Conservation (phyloP, 495 filamentous ascomycete species). For the Zalerion maritima region DNA sequence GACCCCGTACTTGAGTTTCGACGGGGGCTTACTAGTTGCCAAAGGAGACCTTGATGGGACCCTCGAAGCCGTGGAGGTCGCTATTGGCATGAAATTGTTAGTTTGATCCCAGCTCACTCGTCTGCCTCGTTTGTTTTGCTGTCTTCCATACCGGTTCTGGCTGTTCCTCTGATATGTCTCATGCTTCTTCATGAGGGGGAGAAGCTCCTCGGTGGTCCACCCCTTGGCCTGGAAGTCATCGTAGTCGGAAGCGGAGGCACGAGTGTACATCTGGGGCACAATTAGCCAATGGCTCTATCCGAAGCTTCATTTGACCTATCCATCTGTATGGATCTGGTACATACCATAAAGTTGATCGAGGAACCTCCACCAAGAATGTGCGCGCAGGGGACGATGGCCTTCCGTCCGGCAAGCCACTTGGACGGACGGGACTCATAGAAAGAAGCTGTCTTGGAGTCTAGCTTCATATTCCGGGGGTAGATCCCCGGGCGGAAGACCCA, state of each 20-base stretch:
- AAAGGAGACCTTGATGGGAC: constrained; percentile 76
- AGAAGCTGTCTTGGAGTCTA: constrained; percentile 74
- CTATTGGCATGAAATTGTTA: no score
- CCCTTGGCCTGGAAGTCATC: constrained; percentile 74
- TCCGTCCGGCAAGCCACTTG: constrained; percentile 53
- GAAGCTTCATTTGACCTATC: constrained; percentile 1
- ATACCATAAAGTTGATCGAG: constrained; percentile 70
- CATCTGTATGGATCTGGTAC: constrained; percentile 2
- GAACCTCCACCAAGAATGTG: constrained; percentile 67
- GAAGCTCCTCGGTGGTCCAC: constrained; percentile 63
- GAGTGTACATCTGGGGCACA: constrained; percentile 58
- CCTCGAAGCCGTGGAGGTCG: constrained; percentile 64
- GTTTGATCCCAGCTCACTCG: no score
- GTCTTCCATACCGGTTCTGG: constrained; percentile 47
- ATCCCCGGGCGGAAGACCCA: constrained; percentile 71
- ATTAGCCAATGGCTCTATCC: constrained; percentile 2
- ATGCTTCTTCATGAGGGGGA: constrained; percentile 72
- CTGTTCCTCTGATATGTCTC: constrained; percentile 70
- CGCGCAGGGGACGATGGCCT: constrained; percentile 65
- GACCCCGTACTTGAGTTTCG: constrained; percentile 5
- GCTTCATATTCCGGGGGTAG: constrained; percentile 66
- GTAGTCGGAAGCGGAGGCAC: constrained; percentile 68
- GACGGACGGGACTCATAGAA: constrained; percentile 71
- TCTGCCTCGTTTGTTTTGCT: no score
- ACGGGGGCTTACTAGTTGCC: constrained; percentile 42